These are phyloP conservation scores for Liriodendron chinense DNA, from an alignment of 164 flowering plant genomes.

Conservation along the genomic window DNA sequence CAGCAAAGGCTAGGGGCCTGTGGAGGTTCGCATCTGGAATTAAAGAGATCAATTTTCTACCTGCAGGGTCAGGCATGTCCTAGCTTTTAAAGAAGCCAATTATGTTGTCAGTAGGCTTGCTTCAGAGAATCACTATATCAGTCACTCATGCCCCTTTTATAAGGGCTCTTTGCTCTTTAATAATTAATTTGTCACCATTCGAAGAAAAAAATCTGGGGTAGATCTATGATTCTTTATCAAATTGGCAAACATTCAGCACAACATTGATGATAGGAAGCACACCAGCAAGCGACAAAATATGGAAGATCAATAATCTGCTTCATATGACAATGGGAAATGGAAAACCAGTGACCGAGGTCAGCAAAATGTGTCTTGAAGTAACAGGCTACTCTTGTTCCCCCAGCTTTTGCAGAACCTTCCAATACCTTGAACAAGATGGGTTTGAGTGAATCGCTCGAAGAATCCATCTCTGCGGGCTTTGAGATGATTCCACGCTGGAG, in stretches of 20 bases:
- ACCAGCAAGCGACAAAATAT: neutral
- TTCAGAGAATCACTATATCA: too few species aligned
- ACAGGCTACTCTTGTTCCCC: neutral
- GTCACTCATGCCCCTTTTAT: too few species aligned
- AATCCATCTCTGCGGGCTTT: conserved; percentile 51
- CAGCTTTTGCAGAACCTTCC: conserved; percentile 64
- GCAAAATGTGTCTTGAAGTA: neutral
- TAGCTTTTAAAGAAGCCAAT: too few species aligned
- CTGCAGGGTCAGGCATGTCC: too few species aligned
- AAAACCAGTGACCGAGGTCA: neutral
- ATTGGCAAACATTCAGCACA: neutral
- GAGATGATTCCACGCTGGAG: conserved; percentile 29
- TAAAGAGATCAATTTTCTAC: too few species aligned
- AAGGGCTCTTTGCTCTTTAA: too few species aligned
- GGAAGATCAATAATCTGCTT: neutral
- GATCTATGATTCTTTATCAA: too few species aligned
- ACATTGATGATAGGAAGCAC: neutral
- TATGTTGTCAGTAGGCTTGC: too few species aligned
- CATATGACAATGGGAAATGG: neutral
- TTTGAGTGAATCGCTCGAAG: conserved; percentile 79
- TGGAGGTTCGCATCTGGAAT: too few species aligned
- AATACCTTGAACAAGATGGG: conserved; percentile 84
- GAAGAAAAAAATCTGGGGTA: too few species aligned
- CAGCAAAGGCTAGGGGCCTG: too few species aligned
- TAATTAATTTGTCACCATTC: too few species aligned